Conservation (phyloP, 23 red algal species). For the Porphyridium purpureum region DNA sequence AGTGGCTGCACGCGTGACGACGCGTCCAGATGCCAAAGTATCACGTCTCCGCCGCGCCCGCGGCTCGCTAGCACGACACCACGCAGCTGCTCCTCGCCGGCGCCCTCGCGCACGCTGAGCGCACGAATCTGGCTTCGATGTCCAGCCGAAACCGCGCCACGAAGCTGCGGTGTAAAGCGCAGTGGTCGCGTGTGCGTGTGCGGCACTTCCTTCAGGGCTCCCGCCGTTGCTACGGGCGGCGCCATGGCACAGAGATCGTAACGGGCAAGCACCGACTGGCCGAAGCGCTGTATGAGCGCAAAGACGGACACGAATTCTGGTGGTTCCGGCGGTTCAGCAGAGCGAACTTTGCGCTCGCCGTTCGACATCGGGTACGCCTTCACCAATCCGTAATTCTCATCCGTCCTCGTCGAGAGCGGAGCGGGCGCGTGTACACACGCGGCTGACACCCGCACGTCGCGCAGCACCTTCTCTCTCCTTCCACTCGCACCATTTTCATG, state of each 20-base stretch:
- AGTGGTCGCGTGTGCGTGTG: conserved; percentile 12
- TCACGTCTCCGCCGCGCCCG: conserved; percentile 23
- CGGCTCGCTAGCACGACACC: conserved; percentile 14
- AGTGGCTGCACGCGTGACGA: conserved; percentile 2
- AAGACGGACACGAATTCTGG: conserved; percentile 27
- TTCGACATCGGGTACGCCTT: conserved; percentile 60
- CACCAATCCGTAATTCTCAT: conserved; percentile 27
- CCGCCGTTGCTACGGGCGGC: conserved; percentile 14
- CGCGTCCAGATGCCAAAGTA: conserved; percentile 25
- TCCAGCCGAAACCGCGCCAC: conserved; percentile 1
- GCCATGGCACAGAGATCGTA: conserved; percentile 40
- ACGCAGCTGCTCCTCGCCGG: background rate
- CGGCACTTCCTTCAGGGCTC: conserved; percentile 31
- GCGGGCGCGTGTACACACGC: conserved; percentile 27
- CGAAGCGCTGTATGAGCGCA: too few relatives aligned
- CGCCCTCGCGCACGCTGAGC: background rate
- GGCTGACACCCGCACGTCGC: conserved; percentile 7
- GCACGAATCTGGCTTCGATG: background rate
- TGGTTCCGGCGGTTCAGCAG: conserved; percentile 54
- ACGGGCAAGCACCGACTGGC: conserved; percentile 22
- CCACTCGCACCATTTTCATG: too few relatives aligned
- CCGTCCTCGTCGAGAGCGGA: conserved; percentile 29
- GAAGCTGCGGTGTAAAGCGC: conserved; percentile 11
- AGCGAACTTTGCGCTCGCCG: conserved; percentile 45
- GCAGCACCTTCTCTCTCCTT: background rate